Conservation (phyloP, 805 yeast species). For the Wickerhamiella occidentalis region DNA sequence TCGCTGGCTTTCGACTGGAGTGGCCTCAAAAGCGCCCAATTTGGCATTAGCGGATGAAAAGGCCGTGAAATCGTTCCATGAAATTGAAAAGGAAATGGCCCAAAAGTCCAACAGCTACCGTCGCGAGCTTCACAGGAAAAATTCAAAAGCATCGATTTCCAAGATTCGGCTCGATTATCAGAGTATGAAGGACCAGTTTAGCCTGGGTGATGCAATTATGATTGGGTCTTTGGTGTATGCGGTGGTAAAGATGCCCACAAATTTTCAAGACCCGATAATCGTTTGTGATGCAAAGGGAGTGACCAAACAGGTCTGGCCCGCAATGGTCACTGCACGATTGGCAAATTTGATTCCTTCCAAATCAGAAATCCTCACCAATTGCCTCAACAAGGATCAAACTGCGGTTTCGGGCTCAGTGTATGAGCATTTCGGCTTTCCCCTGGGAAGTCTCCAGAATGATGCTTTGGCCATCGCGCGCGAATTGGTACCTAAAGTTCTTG, state of each 20-base stretch:
- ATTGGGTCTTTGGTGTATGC: neutral
- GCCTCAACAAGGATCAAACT: neutral
- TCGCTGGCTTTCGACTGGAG: neutral
- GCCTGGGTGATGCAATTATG: slow-evolving; percentile 8
- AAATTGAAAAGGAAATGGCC: neutral
- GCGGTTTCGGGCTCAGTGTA: slow-evolving; percentile 7
- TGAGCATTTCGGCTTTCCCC: neutral
- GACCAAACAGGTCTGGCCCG: neutral
- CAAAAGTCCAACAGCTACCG: neutral
- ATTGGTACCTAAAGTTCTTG: neutral
- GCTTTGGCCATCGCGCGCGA: neutral
- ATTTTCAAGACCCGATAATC: neutral
- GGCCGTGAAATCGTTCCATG: neutral
- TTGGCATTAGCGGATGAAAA: neutral
- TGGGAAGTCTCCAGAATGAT: slow-evolving; percentile 4
- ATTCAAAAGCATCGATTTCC: neutral
- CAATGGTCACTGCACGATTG: slow-evolving; percentile 2
- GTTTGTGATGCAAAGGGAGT: slow-evolving; percentile 9
- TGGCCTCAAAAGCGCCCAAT: neutral
- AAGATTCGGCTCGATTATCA: neutral
- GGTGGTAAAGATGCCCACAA: slow-evolving; percentile 1
- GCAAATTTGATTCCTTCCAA: neutral
- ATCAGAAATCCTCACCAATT: neutral
- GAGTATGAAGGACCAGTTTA: neutral
- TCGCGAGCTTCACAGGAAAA: neutral